Evolutionary conservation across 441 rosid genomes (phyloP).

Genomic region (Adansonia gregorii): DNA sequence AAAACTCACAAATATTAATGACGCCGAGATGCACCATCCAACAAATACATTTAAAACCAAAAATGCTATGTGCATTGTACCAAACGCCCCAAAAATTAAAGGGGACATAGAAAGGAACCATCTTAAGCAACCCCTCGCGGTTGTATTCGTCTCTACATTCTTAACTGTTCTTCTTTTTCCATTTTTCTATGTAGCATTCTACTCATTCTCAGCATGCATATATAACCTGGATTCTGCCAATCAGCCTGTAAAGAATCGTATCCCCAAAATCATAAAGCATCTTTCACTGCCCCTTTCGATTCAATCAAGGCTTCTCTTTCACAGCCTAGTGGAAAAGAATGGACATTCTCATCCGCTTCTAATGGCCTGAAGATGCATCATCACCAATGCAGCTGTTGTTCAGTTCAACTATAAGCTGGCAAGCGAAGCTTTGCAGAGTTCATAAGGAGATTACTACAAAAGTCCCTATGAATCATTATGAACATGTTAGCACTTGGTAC

Average conservation of each 20-base stretch:
- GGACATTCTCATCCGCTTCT: neutral
- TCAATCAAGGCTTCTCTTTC: slow-evolving; percentile 2
- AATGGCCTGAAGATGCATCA: neutral
- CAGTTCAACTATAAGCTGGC: slow-evolving; percentile 8
- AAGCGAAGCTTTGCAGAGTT: neutral
- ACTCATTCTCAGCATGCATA: neutral
- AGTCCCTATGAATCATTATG: neutral
- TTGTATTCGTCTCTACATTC: neutral
- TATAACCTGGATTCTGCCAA: neutral
- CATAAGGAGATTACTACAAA: neutral
- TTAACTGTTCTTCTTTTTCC: neutral
- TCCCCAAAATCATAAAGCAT: neutral
- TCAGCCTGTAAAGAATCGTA: neutral
- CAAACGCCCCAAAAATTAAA: slow-evolving; percentile 2
- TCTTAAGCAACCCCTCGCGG: neutral
- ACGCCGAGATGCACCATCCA: neutral
- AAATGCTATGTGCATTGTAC: neutral
- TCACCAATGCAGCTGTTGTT: neutral
- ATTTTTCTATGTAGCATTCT: neutral
- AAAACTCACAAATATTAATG: neutral
- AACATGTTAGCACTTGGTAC: neutral
- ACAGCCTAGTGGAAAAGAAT: neutral
- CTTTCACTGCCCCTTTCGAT: neutral
- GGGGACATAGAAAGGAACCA: neutral
- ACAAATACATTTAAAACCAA: neutral